A percentile compares a stretch with the other conserved stretches of the same genome.
Conservation (phyloP, 2,329 filamentous ascomycete species). For the Dactylellina parvicollis region DNA sequence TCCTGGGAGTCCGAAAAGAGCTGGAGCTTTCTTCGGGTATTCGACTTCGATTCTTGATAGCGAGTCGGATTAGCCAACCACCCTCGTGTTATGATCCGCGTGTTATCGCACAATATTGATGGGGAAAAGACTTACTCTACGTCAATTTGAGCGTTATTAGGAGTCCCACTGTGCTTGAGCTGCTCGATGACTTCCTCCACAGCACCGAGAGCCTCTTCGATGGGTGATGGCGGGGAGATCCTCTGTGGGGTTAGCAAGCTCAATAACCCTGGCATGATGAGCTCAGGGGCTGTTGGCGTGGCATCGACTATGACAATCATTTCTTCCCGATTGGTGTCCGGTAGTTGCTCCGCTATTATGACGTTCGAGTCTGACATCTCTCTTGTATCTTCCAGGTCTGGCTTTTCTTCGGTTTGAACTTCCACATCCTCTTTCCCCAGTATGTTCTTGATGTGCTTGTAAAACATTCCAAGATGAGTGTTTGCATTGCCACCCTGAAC, state of each 20-base stretch:
- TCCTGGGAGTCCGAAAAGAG: conserved; percentile 4
- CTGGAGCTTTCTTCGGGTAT: background rate
- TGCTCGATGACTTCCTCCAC: conserved; percentile 26
- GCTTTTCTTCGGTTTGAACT: background rate
- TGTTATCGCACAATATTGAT: no score
- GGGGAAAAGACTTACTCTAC: conserved; percentile 14
- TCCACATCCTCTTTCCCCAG: conserved; percentile 6
- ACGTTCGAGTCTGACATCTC: background rate
- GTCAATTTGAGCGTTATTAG: background rate
- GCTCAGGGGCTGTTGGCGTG: conserved; percentile 9
- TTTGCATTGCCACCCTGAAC: conserved; percentile 42
- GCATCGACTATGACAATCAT: conserved; percentile 28
- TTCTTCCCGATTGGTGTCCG: conserved; percentile 11
- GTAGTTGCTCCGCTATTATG: conserved; percentile 9
- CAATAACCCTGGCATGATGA: conserved; percentile 25
- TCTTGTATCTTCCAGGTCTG: background rate
- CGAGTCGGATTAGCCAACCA: no score
- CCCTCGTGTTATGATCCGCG: no score
- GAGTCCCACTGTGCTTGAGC: conserved; percentile 3
- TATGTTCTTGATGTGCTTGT: conserved; percentile 28
- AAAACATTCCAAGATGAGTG: conserved; percentile 42
- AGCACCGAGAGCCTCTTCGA: conserved; percentile 12
- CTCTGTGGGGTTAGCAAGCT: conserved; percentile 18
- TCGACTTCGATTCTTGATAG: conserved; percentile 31
- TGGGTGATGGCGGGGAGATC: conserved; percentile 21